Evolutionary conservation across 1,139 yeast species (phyloP).

Genomic region (Sugiyamaella pinicola): DNA sequence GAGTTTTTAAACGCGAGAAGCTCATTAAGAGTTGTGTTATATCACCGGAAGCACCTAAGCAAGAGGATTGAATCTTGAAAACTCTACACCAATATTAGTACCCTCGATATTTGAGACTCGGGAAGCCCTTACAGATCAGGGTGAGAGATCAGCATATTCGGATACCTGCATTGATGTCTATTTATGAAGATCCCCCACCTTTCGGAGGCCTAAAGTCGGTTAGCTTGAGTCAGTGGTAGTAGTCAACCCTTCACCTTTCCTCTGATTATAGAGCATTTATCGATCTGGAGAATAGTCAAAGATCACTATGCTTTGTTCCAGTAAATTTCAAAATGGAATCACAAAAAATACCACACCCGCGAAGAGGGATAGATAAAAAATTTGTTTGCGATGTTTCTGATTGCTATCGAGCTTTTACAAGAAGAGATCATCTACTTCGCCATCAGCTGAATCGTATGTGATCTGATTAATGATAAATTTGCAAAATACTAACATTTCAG

Average conservation of each 20-base stretch:
- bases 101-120: too few relatives aligned
- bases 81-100: too few relatives aligned
- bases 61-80: too few relatives aligned
- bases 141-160: too few relatives aligned
- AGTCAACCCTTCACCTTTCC: background rate
- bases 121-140: too few relatives aligned
- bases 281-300: background rate
- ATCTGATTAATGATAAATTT: too few relatives aligned
- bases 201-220: background rate
- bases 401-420: slow-evolving; percentile 46
- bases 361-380: slow-evolving; percentile 39
- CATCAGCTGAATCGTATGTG: slow-evolving; percentile 42
- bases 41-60: too few relatives aligned
- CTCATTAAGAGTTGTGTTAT: too few relatives aligned
- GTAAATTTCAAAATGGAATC: background rate
- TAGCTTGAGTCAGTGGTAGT: background rate
- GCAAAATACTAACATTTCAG: background rate
- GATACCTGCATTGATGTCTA: background rate
- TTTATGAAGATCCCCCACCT: slow-evolving; percentile 1
- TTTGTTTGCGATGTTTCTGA: slow-evolving; percentile 51
- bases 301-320: background rate
- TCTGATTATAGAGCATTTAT: too few relatives aligned
- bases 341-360: background rate
- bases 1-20: too few relatives aligned
- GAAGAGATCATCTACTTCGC: slow-evolving; percentile 49